Conservation (phyloP, 176 grass and related monocot genomes). For the Cenchrus purpureus region DNA sequence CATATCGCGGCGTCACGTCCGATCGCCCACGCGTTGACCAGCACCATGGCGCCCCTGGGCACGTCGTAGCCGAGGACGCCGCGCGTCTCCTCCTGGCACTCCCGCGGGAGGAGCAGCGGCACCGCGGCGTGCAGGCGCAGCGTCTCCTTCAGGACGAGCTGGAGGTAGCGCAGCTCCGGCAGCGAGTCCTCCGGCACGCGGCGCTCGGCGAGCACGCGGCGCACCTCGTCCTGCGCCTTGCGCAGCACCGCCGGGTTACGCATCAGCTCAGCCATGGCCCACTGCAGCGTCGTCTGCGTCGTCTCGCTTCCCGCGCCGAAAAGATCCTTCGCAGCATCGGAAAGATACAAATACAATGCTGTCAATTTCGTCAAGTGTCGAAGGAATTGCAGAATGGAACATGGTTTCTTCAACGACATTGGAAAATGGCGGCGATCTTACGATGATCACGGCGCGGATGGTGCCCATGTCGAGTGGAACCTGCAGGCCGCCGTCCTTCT, state of each 20-base stretch:
- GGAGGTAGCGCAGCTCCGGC: slow-evolving; percentile 23
- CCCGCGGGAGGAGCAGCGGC: slow-evolving; percentile 32
- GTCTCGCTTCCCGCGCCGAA: slow-evolving; percentile 46
- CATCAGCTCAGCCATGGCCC: slow-evolving; percentile 49
- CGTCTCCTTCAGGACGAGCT: slow-evolving; percentile 44
- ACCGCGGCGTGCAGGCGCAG: slow-evolving; percentile 32
- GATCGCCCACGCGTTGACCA: slow-evolving; percentile 40
- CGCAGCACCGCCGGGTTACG: slow-evolving; percentile 15
- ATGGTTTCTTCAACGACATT: neutral
- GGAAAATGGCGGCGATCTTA: neutral
- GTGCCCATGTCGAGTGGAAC: slow-evolving; percentile 36
- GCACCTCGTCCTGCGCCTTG: slow-evolving; percentile 37
- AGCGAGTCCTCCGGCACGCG: neutral
- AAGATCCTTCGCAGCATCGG: slow-evolving; percentile 11
- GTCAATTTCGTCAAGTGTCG: neutral
- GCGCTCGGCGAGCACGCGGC: neutral
- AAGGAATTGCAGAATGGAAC: neutral
- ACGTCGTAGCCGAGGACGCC: slow-evolving; percentile 25
- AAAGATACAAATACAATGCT: neutral
- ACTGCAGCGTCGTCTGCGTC: slow-evolving; percentile 35
- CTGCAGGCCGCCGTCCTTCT: slow-evolving; percentile 27
- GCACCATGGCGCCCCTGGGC: slow-evolving; percentile 31
- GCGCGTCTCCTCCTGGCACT: slow-evolving; percentile 4
- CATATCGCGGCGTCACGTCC: slow-evolving; percentile 28
- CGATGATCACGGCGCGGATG: slow-evolving; percentile 39